phyloP scores from a whole-genome alignment of 305 asterid genomes.

The Coffea humblotiana region DNA sequence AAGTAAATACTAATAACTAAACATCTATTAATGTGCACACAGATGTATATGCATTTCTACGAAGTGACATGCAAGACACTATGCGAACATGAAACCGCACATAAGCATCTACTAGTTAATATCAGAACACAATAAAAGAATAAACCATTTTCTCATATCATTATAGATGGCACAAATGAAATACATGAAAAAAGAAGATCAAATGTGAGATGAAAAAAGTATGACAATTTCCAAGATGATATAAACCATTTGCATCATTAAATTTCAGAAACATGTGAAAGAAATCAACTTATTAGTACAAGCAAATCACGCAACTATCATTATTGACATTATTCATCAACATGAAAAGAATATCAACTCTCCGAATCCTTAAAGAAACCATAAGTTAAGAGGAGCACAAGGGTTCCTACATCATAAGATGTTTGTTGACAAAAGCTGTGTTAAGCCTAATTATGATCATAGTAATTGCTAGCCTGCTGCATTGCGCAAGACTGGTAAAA shows the following conservation, averaged over 20 bases:
- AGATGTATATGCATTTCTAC: neutral
- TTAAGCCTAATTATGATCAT: neutral
- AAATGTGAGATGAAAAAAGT: neutral
- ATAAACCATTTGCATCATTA: neutral
- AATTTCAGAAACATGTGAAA: neutral
- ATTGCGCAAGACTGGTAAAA: neutral
- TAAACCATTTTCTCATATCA: no score
- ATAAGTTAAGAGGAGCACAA: no score
- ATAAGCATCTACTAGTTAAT: neutral
- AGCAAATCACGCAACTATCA: neutral
- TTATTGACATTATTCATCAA: neutral
- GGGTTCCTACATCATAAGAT: neutral
- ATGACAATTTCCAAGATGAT: neutral
- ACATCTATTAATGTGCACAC: neutral
- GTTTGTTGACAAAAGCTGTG: neutral
- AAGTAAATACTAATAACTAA: neutral
- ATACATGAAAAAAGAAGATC: neutral
- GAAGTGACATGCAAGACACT: neutral
- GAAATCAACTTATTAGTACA: no score
- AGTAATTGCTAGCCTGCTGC: neutral
- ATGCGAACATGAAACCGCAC: neutral
- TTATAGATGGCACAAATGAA: neutral
- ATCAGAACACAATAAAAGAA: neutral
- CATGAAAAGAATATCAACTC: neutral
- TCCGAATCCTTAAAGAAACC: neutral